These are phyloP conservation scores for Trichothecium sympodiale DNA, from an alignment of 2,329 filamentous ascomycete species.

Conservation along the genomic window DNA sequence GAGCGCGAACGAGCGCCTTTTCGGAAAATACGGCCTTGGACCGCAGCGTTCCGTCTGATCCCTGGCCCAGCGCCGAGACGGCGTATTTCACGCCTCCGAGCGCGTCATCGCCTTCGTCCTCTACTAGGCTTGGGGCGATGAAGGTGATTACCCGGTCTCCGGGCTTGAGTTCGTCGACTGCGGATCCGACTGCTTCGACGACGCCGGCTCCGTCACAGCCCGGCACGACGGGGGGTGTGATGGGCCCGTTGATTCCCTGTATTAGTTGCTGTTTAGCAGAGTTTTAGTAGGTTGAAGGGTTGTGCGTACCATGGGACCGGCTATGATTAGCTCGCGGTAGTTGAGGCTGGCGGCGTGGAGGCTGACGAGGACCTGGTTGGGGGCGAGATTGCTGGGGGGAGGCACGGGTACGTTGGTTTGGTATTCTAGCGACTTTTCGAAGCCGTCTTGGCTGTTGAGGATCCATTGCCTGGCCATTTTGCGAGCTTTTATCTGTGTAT, in stretches of 20 bases:
- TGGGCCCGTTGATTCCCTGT: constrained; percentile 13
- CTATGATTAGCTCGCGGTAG: constrained; percentile 36
- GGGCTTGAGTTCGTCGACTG: constrained; percentile 31
- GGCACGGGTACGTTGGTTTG: constrained; percentile 12
- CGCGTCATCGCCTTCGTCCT: constrained; percentile 12
- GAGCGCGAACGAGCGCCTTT: constrained; percentile 42
- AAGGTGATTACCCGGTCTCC: constrained; percentile 47
- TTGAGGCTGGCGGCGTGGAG: constrained; percentile 36
- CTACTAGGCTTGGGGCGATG: constrained; percentile 17
- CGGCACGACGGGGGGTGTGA: constrained; percentile 16
- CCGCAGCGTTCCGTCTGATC: constrained; percentile 43
- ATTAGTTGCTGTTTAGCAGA: background rate
- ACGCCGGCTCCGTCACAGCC: constrained; percentile 29
- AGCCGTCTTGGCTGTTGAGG: constrained; percentile 20
- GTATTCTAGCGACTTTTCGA: constrained; percentile 21
- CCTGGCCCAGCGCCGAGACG: constrained; percentile 42
- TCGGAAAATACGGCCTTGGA: constrained; percentile 48
- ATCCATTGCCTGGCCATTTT: constrained; percentile 13
- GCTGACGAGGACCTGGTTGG: constrained; percentile 51
- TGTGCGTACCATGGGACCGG: constrained; percentile 15
- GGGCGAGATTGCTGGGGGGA: constrained; percentile 27
- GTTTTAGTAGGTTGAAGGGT: background rate
- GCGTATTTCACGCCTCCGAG: constrained; percentile 14
- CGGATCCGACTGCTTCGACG: constrained; percentile 37
- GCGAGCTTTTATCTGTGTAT: too few species aligned